Conservation (phyloP, 116 monocot genomes). For the Iris pallida region DNA sequence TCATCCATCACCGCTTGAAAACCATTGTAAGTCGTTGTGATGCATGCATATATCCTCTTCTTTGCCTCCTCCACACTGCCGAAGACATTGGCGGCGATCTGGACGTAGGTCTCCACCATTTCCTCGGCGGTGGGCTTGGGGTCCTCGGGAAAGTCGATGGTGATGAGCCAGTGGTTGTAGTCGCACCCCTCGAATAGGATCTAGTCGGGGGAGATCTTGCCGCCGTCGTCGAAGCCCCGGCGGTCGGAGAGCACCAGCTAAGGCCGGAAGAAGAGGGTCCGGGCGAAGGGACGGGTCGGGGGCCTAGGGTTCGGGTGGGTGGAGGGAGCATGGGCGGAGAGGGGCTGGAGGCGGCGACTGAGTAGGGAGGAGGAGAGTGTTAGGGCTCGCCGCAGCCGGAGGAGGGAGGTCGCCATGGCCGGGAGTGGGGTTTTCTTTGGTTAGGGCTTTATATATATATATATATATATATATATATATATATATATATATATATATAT, state of each 20-base stretch:
- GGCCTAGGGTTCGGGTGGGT: not conserved
- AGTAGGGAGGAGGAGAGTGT: constrained; percentile 41
- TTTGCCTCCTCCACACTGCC: constrained; percentile 88
- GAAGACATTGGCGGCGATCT: constrained; percentile 77
- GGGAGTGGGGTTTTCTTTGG: not conserved
- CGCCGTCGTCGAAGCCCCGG: constrained; percentile 22
- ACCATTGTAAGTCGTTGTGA: constrained; percentile 86
- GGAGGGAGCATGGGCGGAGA: constrained; percentile 8
- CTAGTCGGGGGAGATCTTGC: constrained; percentile 66
- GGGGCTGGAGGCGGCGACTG: constrained; percentile 5
- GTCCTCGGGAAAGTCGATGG: constrained; percentile 86
- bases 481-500: too few species aligned
- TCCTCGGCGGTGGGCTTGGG: constrained; percentile 80
- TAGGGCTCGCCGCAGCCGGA: constrained; percentile 63
- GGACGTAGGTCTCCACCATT: constrained; percentile 94
- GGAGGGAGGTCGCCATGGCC: constrained; percentile 43
- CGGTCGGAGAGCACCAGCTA: constrained; percentile 22
- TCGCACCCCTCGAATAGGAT: constrained; percentile 95
- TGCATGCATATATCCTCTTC: constrained; percentile 91
- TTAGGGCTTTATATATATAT: too few species aligned
- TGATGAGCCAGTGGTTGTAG: constrained; percentile 98
- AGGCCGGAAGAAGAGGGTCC: constrained; percentile 32
- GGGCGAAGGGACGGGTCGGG: not conserved
- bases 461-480: too few species aligned
- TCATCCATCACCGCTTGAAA: constrained; percentile 84